Evolutionary conservation across 768 basidiomycete species (phyloP).

Genomic region (Udeniomyces megalosporus): DNA sequence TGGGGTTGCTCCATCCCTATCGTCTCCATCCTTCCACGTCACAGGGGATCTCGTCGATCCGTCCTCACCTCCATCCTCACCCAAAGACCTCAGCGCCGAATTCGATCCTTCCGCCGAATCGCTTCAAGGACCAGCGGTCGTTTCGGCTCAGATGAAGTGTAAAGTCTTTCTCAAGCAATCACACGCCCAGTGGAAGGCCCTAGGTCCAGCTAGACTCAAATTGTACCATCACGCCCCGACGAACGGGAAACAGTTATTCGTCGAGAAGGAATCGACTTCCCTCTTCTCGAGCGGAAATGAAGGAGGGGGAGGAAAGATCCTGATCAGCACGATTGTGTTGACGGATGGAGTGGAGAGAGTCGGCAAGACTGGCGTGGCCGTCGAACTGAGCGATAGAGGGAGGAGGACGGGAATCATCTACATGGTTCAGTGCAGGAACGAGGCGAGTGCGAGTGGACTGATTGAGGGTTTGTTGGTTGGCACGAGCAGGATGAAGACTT

Average conservation of each 20-base stretch:
- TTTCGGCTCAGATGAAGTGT: slow-evolving; percentile 90
- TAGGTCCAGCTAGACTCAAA: slow-evolving; percentile 73
- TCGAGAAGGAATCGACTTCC: slow-evolving; percentile 47
- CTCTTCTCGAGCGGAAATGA: no score
- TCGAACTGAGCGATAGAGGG: slow-evolving; percentile 88
- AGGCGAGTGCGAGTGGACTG: slow-evolving; percentile 63
- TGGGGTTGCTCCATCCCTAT: no score
- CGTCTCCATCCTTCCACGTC: not conserved
- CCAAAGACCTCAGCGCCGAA: slow-evolving; percentile 37
- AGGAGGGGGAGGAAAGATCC: slow-evolving; percentile 44
- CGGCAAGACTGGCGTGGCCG: slow-evolving; percentile 94
- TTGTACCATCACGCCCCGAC: slow-evolving; percentile 67
- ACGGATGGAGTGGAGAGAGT: slow-evolving; percentile 94
- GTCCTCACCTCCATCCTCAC: slow-evolving; percentile 65
- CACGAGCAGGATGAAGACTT: slow-evolving; percentile 67
- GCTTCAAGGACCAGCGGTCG: slow-evolving; percentile 48
- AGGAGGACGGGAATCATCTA: slow-evolving; percentile 81
- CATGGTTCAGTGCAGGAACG: slow-evolving; percentile 91
- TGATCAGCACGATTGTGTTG: slow-evolving; percentile 90
- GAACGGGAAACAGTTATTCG: slow-evolving; percentile 89
- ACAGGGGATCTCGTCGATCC: not conserved
- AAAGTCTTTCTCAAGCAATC: slow-evolving; percentile 92
- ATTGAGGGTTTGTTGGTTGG: slow-evolving; percentile 77
- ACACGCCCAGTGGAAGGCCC: slow-evolving; percentile 90
- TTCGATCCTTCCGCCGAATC: slow-evolving; percentile 28